Base-by-base conservation (phyloP, 2,329 filamentous ascomycete genomes). In the Corinectria fuckeliana region DNA sequence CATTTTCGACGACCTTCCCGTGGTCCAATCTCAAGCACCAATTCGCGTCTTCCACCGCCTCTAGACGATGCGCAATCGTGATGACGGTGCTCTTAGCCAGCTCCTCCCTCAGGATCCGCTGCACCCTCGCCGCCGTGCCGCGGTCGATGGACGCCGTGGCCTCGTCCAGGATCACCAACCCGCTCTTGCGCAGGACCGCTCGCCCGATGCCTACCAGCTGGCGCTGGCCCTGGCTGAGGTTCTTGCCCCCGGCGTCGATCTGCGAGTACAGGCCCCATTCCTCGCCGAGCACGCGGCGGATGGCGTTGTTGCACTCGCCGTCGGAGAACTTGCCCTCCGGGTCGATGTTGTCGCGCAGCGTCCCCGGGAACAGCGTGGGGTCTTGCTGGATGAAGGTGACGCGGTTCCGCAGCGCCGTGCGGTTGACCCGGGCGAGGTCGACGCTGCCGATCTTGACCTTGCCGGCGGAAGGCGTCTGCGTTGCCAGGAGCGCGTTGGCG, bases 321-420 rank as follows among this genome's bases (percentile, higher is more conserved):
- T 86, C 80, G 14, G 85, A 80, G 56, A 81, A 81, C 61, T 88
- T 85, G 5, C 78, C 78, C 52, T 90, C 80, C 0, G 91, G 88
- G 64, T 93, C 91, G 20, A 93, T 81, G 69, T 93, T 88, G 69
- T 87, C 82, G 21, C 83, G 80, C 34, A 87, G 70, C 0, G 83
- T 83, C 3, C 85, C 85, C 0, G 85, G 84, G 69, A 88, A 87
- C 1, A 89, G 75, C 0, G 86, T 85, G 0, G 86, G 86, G 52
- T 89, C 86, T 66, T 89, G 86, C 1, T 87, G 86, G 23, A 89
- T 86, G 62, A 88, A 86, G 6, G 83, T 87, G 60, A 89, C 81
- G 44, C 83, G 82, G 63, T 82, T 80, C 2, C 86, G 81, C 18
- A 88, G 81, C 0, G 78, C 73, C 32, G 84, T 81, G 16, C 86